Conservation (phyloP, 305 asterid genomes). For the Salvia sclarea region DNA sequence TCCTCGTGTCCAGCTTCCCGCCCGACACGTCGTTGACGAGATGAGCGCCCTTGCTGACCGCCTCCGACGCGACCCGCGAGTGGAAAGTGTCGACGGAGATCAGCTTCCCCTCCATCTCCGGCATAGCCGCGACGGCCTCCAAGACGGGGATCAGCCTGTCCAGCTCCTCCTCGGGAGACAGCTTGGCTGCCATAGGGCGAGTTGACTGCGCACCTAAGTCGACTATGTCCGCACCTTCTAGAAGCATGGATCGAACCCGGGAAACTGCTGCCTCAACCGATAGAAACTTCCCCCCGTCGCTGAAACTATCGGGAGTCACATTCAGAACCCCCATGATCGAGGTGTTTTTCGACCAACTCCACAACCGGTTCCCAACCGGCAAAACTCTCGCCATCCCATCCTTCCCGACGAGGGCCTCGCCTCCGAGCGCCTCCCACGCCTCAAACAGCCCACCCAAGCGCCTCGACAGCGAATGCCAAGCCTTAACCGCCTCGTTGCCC, state of each 20-base stretch:
- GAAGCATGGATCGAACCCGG: slow-evolving; percentile 55
- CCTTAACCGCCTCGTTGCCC: slow-evolving; percentile 51
- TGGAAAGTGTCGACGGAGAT: slow-evolving; percentile 83
- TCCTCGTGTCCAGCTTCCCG: slow-evolving; percentile 62
- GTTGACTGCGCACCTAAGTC: slow-evolving; percentile 98
- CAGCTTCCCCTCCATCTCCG: slow-evolving; percentile 79
- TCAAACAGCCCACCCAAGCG: slow-evolving; percentile 57
- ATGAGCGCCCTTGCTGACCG: slow-evolving; percentile 71
- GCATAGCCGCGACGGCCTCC: slow-evolving; percentile 61
- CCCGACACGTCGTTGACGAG: slow-evolving; percentile 80
- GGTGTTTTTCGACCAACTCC: slow-evolving; percentile 75
- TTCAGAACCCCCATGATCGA: slow-evolving; percentile 84
- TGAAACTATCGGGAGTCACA: slow-evolving; percentile 89
- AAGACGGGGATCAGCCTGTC: slow-evolving; percentile 74
- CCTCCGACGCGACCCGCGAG: slow-evolving; percentile 78
- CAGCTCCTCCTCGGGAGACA: slow-evolving; percentile 78
- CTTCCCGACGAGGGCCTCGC: slow-evolving; percentile 66
- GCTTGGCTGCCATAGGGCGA: slow-evolving; percentile 75
- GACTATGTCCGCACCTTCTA: slow-evolving; percentile 77
- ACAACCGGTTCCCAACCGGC: slow-evolving; percentile 59
- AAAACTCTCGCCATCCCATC: slow-evolving; percentile 81
- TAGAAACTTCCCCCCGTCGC: slow-evolving; percentile 83
- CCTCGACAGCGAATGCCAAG: slow-evolving; percentile 65
- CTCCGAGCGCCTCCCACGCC: slow-evolving; percentile 84
- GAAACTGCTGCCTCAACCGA: slow-evolving; percentile 64